Base-by-base conservation (phyloP, 257 asterid species). In the Mitragyna speciosa region DNA sequence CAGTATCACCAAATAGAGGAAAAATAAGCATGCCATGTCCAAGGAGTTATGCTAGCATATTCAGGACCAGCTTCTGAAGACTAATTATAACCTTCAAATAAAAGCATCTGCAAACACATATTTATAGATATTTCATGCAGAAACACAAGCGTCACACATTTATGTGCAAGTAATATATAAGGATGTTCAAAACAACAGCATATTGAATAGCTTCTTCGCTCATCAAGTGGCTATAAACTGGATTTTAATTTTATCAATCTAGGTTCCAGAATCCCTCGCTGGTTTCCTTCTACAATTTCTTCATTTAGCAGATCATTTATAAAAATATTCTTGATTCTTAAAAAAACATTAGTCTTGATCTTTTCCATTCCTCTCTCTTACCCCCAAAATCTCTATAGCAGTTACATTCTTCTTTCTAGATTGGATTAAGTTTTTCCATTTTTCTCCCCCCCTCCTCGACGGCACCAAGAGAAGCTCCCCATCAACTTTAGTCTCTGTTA, bases 11-110 rank as follows among this genome's bases (percentile, higher is more conserved):
- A 19, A 72, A 72, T 30, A 70, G 66, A 77, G 51, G 65, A 78
- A 49, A 51, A 69, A 66, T 69, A 83, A 82, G 31, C 78, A 80
- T 43, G 75, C 77, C 58, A 26, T 30, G 28, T n/a, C 69, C 33
- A 66, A 28, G 19, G 51, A n/a, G 63, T 43, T 47, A 41, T 16
- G 74, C 66, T 2, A 66, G 28, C 16, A 77, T 16, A 41, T 31
- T 43, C 59, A 8, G 20, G 71, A 39, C 64, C 71, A 56, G 6
- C 20, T 70, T 24, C 49, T 39, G 59, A 69, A 67, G 28, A 39
- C 7, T 15, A 70, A 70, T 22, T 28, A 20, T 43, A 24, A 70
- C 75, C 58, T 43, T 43, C 11, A 70, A 45, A 30, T 7, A 59
- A 24, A 59, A 59, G 31, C 14, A 22, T 22, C 7, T 59, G 66